Base-by-base conservation (phyloP, 768 basidiomycete species). In the Hypholoma sublateritium region DNA sequence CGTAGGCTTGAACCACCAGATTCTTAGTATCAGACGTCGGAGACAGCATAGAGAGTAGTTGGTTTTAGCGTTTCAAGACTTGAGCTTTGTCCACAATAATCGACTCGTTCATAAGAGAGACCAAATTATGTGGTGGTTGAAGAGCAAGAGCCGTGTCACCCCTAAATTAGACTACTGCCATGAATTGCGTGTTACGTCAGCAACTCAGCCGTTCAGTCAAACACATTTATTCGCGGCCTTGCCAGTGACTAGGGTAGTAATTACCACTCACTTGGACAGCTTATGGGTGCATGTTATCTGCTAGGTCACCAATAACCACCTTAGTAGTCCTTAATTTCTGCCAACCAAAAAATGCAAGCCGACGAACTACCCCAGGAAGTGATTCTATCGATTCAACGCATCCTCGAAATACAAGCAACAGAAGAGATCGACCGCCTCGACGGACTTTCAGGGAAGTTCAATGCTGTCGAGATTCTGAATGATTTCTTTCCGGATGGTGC, bases 401-500 rank as follows among this genome's bases (percentile, higher is more conserved):
- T 90, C 48, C 76, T 93, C 3, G 81, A 89, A 52, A 66, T 85
- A 32, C 72, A 81, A 32, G 62, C 76, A 4, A 72, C 68, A 2
- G 72, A 79, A 42, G 67, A 70, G 14, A 72, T 74, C 35, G 86
- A 88, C 67, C 79, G 81, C 44, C 72, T 88, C 22, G 85, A 89
- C 63, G 77, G 73, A 39, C 69, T 87, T 46, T 78, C 85, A 3
- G 78, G 77, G 54, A 74, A 80, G 50, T 88, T 89, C 70, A 79
- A 75, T 60, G 76, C 83, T 0, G 71, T 83, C 8, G 77, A 79
- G 54, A 75, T 85, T 13, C 74, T 86, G 32, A 91, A 94, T 60
- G 77, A 78, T 28, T 81, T 89, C 62, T 92, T 95, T 65, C 92
- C 92, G 1, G 80, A 93, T 71, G 91, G 93, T 91, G 59, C 53